Percentiles rank a stretch among this genome's conserved stretches.
Evolutionary conservation across 768 basidiomycete species (phyloP).

Genomic region (Tylopilus felleus): DNA sequence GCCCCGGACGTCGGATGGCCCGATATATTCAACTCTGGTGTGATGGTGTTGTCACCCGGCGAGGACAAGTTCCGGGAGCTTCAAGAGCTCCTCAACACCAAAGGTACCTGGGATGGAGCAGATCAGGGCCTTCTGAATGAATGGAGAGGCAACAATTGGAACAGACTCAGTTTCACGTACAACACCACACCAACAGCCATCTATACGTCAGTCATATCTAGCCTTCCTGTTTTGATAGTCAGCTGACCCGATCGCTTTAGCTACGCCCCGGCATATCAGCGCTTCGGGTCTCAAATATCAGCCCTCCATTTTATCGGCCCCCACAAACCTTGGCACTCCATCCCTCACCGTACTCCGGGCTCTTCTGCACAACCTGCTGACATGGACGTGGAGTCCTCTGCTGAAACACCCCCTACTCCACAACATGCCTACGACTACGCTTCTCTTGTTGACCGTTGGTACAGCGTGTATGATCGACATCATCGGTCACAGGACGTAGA

Average conservation of each 20-base stretch:
- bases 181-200: conserved; percentile 97
- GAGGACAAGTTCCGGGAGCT: conserved; percentile 81
- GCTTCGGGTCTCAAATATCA: conserved; percentile 83
- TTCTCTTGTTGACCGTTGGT: conserved; percentile 89
- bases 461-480: conserved; percentile 81
- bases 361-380: conserved; percentile 33
- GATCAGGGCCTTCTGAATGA: conserved; percentile 98
- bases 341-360: conserved; percentile 65
- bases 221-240: conserved; percentile 23
- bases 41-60: conserved; percentile 82
- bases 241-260: conserved; percentile 40
- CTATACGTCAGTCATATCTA: conserved; percentile 71
- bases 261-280: conserved; percentile 95
- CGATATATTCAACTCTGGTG: conserved; percentile 98
- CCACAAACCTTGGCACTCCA: conserved; percentile 91
- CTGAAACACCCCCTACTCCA: conserved; percentile 8
- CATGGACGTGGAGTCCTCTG: conserved; percentile 27
- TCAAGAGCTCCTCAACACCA: conserved; percentile 62
- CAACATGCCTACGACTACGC: conserved; percentile 69
- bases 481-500: conserved; percentile 59
- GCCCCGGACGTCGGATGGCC: conserved; percentile 99
- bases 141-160: conserved; percentile 86
- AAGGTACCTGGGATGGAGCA: conserved; percentile 96
- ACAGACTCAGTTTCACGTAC: conserved; percentile 94
- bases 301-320: conserved; percentile 92